Conservation (phyloP, 495 filamentous ascomycete genomes). For the Podospora appendiculata region DNA sequence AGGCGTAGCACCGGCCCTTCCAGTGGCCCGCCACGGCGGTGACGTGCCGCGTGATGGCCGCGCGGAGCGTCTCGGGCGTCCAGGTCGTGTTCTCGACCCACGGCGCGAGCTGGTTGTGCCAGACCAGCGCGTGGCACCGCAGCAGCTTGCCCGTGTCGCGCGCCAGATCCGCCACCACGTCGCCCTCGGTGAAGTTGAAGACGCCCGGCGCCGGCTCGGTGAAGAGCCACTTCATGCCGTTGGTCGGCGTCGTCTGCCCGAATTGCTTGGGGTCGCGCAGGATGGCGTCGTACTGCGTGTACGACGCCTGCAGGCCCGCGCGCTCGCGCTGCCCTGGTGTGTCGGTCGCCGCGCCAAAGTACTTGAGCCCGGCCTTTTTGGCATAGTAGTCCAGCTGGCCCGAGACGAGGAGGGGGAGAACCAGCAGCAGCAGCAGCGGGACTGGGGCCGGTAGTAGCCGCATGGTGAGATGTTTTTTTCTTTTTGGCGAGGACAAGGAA, state of each 20-base stretch:
- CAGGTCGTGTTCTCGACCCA: conserved; percentile 48
- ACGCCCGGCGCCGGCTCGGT: conserved; percentile 37
- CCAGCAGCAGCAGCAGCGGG: neutral
- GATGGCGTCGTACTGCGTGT: conserved; percentile 27
- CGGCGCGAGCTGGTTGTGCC: conserved; percentile 51
- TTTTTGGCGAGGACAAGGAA: no score
- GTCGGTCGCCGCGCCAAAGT: conserved; percentile 45
- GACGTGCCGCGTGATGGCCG: conserved; percentile 48
- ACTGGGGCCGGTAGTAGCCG: neutral
- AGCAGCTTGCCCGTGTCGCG: conserved; percentile 40
- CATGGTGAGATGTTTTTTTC: neutral
- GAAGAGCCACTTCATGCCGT: conserved; percentile 49
- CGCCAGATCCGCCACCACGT: conserved; percentile 41
- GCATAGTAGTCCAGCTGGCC: conserved; percentile 32
- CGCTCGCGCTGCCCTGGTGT: conserved; percentile 32
- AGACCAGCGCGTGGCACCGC: conserved; percentile 54
- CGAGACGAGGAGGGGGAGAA: conserved; percentile 5
- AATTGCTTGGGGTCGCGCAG: conserved; percentile 39
- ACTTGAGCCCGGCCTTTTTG: conserved; percentile 33
- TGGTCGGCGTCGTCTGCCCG: conserved; percentile 45
- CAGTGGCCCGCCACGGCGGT: conserved; percentile 44
- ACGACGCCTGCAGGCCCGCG: conserved; percentile 13
- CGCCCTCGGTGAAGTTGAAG: conserved; percentile 49
- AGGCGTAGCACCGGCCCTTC: conserved; percentile 46
- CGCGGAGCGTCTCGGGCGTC: conserved; percentile 43